phyloP scores from a whole-genome alignment of 2,329 filamentous ascomycete species.

The Colletotrichum paranaense region DNA sequence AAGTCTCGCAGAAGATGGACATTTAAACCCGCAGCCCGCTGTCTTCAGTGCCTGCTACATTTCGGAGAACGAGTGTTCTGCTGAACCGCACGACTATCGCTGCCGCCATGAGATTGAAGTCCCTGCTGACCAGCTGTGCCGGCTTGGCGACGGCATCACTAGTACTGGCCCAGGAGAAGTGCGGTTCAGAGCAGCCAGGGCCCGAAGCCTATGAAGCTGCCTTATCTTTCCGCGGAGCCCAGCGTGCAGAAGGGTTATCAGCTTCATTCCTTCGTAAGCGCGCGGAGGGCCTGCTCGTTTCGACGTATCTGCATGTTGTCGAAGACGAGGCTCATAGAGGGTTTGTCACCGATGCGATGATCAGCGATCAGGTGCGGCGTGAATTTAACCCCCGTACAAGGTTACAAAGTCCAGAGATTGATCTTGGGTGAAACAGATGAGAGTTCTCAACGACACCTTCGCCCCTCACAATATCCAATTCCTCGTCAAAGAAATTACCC shows the following conservation, averaged over 20 bases:
- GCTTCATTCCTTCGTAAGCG: background rate
- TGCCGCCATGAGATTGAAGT: background rate
- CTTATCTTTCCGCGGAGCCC: background rate
- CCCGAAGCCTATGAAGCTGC: slow-evolving; percentile 12
- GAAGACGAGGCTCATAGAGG: slow-evolving; percentile 19
- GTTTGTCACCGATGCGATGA: slow-evolving; percentile 21
- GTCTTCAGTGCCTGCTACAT: background rate
- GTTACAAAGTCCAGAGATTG: background rate
- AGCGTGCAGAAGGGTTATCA: slow-evolving; percentile 1
- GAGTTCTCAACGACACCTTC: slow-evolving; percentile 28
- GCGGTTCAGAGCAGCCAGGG: background rate
- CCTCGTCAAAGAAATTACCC: slow-evolving; percentile 11
- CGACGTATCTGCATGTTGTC: slow-evolving; percentile 27
- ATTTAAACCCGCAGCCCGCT: background rate
- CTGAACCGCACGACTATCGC: too few species aligned
- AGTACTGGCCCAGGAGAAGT: background rate
- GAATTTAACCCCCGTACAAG: too few species aligned
- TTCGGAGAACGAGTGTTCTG: background rate
- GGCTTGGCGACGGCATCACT: background rate
- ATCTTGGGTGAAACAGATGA: background rate
- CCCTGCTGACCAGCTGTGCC: background rate
- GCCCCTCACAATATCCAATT: slow-evolving; percentile 29
- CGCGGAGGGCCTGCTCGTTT: slow-evolving; percentile 6
- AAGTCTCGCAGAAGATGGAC: background rate
- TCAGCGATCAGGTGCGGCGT: slow-evolving; percentile 12